These are phyloP conservation scores for Dianthus caryophyllus DNA, from an alignment of 148 eudicot species.

Conservation along the genomic window DNA sequence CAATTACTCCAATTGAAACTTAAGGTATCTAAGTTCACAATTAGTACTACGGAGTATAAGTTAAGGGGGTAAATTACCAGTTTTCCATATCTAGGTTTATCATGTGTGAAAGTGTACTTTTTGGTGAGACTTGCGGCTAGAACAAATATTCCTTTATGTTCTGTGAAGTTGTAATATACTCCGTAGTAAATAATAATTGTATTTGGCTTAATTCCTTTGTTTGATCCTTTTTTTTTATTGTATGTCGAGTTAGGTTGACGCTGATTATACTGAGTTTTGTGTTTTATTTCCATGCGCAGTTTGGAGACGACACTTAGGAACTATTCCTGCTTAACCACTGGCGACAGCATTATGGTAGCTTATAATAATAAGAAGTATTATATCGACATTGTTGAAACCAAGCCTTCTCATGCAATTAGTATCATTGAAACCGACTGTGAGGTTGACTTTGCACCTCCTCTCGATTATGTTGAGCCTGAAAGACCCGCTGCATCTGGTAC, in stretches of 20 bases:
- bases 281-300: slow-evolving; percentile 39
- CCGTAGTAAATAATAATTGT: too few relatives aligned
- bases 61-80: too few relatives aligned
- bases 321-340: slow-evolving; percentile 91
- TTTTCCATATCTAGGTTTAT: too few relatives aligned
- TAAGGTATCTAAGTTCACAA: too few relatives aligned
- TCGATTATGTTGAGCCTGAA: slow-evolving; percentile 92
- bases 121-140: too few relatives aligned
- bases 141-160: too few relatives aligned
- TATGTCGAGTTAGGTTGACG: not conserved
- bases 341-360: slow-evolving; percentile 92
- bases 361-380: slow-evolving; percentile 88
- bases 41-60: too few relatives aligned
- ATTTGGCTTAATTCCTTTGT: too few relatives aligned
- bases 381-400: slow-evolving; percentile 80
- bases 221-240: not conserved
- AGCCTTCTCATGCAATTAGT: slow-evolving; percentile 72
- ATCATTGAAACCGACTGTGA: slow-evolving; percentile 97
- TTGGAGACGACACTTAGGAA: slow-evolving; percentile 91
- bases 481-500: slow-evolving; percentile 43
- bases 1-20: too few relatives aligned
- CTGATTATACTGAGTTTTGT: not conserved
- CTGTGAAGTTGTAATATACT: too few relatives aligned
- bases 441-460: slow-evolving; percentile 98
- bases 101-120: too few relatives aligned